These are phyloP conservation scores for Globisporangium uncinulatum DNA, from an alignment of 352 stramenopile genomes.

Conservation along the genomic window DNA sequence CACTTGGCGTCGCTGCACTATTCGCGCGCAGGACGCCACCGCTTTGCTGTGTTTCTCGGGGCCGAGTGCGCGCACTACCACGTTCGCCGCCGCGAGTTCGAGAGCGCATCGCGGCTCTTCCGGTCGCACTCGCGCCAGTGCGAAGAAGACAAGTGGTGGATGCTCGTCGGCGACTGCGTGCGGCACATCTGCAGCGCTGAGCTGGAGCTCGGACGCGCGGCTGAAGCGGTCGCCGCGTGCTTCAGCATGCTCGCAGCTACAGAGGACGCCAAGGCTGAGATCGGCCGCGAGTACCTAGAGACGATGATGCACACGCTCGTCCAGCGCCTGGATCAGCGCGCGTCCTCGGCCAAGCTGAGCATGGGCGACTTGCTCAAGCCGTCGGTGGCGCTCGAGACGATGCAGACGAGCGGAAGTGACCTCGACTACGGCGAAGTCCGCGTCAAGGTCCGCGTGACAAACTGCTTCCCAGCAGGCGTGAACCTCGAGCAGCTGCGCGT, in stretches of 20 bases:
- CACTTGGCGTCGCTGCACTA: conserved; percentile 75
- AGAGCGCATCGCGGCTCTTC: conserved; percentile 60
- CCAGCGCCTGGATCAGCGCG: conserved; percentile 23
- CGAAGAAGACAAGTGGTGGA: conserved; percentile 76
- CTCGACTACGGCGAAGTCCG: conserved; percentile 54
- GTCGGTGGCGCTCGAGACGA: conserved; percentile 45
- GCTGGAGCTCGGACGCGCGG: conserved; percentile 40
- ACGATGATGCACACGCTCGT: conserved; percentile 44
- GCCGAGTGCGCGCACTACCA: conserved; percentile 68
- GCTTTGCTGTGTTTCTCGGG: conserved; percentile 74
- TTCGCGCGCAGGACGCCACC: conserved; percentile 57
- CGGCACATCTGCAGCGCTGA: conserved; percentile 52
- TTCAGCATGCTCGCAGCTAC: conserved; percentile 59
- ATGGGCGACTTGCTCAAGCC: conserved; percentile 56
- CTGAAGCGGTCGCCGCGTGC: conserved; percentile 48
- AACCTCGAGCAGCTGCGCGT: conserved; percentile 51
- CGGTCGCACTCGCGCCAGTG: conserved; percentile 63
- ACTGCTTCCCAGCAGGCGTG: conserved; percentile 52
- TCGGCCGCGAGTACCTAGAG: conserved; percentile 43
- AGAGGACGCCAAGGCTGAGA: conserved; percentile 36
- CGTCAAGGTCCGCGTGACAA: conserved; percentile 44
- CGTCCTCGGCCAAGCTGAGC: conserved; percentile 22
- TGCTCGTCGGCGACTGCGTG: conserved; percentile 45
- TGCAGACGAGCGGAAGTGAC: conserved; percentile 28
- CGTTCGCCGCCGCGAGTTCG: conserved; percentile 41